phyloP scores from a whole-genome alignment of 306 rosid species.

The Cucumis melo region DNA sequence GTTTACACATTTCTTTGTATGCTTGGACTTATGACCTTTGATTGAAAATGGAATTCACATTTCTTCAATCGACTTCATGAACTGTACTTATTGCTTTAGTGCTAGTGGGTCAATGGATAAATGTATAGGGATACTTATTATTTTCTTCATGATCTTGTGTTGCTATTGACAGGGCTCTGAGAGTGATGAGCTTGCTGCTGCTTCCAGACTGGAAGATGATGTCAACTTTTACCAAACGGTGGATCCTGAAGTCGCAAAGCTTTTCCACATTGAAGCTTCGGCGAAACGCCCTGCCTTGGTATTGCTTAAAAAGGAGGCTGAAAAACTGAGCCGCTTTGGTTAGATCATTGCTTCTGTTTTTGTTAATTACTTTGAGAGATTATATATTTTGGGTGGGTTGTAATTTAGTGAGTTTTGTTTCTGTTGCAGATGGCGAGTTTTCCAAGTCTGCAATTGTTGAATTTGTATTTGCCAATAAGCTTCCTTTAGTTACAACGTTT shows the following conservation, averaged over 20 bases:
- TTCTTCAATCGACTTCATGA: background rate
- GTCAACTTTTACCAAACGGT: slow-evolving; percentile 85
- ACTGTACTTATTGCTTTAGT: background rate
- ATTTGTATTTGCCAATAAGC: slow-evolving; percentile 73
- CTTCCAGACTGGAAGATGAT: slow-evolving; percentile 87
- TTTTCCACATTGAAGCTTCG: slow-evolving; percentile 63
- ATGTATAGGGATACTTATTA: background rate
- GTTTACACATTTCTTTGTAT: slow-evolving; percentile 7
- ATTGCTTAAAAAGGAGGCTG: slow-evolving; percentile 75
- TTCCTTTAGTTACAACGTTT: slow-evolving; percentile 74
- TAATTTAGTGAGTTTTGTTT: slow-evolving; percentile 6
- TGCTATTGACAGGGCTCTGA: slow-evolving; percentile 61
- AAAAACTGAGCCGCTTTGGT: slow-evolving; percentile 71
- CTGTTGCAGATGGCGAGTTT: slow-evolving; percentile 61
- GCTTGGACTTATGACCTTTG: background rate
- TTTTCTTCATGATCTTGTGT: slow-evolving; percentile 5
- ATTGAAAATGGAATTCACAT: background rate
- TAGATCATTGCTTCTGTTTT: slow-evolving; percentile 15
- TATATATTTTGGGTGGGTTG: background rate
- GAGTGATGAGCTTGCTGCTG: slow-evolving; percentile 86
- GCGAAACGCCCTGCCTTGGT: slow-evolving; percentile 84
- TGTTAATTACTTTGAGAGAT: background rate
- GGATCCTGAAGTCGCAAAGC: slow-evolving; percentile 77
- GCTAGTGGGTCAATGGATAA: background rate
- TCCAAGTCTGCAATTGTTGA: slow-evolving; percentile 52